These are phyloP conservation scores for Cystobasidiaceae sp. DNA, from an alignment of 1,284 basidiomycete species.

Conservation along the genomic window DNA sequence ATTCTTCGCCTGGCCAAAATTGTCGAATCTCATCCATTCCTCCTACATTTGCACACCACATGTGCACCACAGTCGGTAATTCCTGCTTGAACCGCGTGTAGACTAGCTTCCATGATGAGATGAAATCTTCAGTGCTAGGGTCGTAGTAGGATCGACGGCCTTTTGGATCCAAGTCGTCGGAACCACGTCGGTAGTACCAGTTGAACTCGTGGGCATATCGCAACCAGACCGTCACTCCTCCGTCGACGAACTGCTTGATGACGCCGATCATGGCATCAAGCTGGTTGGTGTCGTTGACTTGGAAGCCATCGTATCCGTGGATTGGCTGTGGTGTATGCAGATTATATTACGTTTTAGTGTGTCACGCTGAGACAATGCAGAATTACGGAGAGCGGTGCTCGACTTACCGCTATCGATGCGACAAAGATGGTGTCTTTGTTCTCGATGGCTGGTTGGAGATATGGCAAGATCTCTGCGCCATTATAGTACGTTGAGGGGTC, in stretches of 20 bases:
- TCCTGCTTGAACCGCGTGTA: slow-evolving; percentile 8
- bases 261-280: slow-evolving; percentile 44
- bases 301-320: slow-evolving; percentile 40
- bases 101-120: slow-evolving; percentile 13
- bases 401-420: slow-evolving; percentile 15
- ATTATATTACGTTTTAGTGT: too few species aligned
- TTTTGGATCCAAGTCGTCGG: slow-evolving; percentile 20
- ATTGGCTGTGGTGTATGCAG: slow-evolving; percentile 8
- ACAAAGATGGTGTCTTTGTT: slow-evolving; percentile 20
- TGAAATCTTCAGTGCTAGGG: slow-evolving; percentile 7
- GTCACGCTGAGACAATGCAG: neutral
- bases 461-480: slow-evolving; percentile 13
- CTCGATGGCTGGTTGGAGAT: slow-evolving; percentile 13
- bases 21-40: slow-evolving; percentile 17
- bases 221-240: slow-evolving; percentile 47
- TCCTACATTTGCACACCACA: slow-evolving; percentile 24
- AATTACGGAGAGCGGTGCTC: too few species aligned
- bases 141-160: slow-evolving; percentile 16
- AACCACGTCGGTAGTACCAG: slow-evolving; percentile 30
- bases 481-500: slow-evolving; percentile 26
- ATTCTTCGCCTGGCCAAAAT: slow-evolving; percentile 27
- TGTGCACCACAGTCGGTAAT: slow-evolving; percentile 9
- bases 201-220: slow-evolving; percentile 41
- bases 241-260: slow-evolving; percentile 47
- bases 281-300: slow-evolving; percentile 40